Conservation (phyloP, 352 stramenopile species). For the Thalassiosira ordinaria region DNA sequence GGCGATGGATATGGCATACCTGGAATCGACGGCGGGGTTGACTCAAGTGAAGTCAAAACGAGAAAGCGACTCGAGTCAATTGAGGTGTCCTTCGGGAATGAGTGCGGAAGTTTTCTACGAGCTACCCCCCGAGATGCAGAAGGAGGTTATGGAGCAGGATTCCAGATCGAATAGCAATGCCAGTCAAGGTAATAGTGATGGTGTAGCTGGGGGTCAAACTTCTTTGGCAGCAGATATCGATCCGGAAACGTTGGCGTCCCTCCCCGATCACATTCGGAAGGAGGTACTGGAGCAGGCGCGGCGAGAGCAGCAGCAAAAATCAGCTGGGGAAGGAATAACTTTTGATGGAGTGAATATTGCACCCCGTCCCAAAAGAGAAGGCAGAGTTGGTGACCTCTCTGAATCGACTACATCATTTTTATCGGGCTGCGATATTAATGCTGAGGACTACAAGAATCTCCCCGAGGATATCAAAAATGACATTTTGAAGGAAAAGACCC, state of each 20-base stretch:
- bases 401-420: conserved; percentile 23
- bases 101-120: conserved; percentile 50
- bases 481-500: conserved; percentile 21
- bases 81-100: conserved; percentile 46
- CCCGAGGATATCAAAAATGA: conserved; percentile 36
- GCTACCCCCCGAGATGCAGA: conserved; percentile 41
- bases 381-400: conserved; percentile 1
- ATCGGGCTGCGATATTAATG: conserved; percentile 23
- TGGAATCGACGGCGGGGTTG: conserved; percentile 2
- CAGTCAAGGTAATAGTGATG: conserved; percentile 1
- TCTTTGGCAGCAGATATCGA: conserved; percentile 25
- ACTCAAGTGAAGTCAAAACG: too few species aligned
- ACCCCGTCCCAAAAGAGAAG: neutral
- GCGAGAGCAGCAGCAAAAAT: conserved; percentile 7
- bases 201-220: neutral
- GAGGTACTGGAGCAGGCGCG: conserved; percentile 36
- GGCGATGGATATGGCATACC: conserved; percentile 18
- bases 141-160: conserved; percentile 22
- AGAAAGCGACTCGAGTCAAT: neutral
- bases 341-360: too few species aligned
- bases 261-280: conserved; percentile 37
- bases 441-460: conserved; percentile 37
- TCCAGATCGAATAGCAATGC: neutral
- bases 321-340: too few species aligned
- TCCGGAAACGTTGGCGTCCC: conserved; percentile 40